Evolutionary conservation across 345 rosid species (phyloP), one percentile per base, ranked within the genome.

Genomic region (Erysimum cheiranthoides): DNA sequence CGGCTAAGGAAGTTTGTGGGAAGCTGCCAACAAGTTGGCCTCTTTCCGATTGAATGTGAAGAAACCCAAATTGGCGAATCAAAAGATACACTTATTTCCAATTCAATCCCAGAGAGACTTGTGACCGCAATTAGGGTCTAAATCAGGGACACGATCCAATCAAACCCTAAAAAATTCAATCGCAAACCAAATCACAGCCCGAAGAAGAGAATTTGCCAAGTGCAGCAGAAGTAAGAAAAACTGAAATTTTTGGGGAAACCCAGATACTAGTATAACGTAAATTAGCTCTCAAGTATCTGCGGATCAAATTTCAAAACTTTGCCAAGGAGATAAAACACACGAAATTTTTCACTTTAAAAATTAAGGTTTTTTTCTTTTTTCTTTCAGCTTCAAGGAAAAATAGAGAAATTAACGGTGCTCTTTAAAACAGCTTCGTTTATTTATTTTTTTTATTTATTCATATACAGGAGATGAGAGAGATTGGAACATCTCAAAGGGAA

Each of bases 151-250:
- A 53, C 62, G 83, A 85, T 83, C 78, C 60, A 78, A 79, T 76
- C 79, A 83, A 84, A 82, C 85, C 90, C 87, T 81, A 80, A 67
- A 74, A 52, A 21, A 31, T 63, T 5, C n/a, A 59, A 73, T 73
- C 72, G 57, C 38, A 53, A 78, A 74, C 71, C 28, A 65, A 75
- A 51, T 40, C 72, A 69, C 73, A 61, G 59, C n/a, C 66, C 4
- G 4, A 5, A 1, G 47, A 1, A 57, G 9, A 45, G 65, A 32
- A 71, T 43, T 59, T n/a, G 70, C 39, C 1, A 40, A 61, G 49
- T 79, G 61, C 50, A 30, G 42, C 13, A 17, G 14, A 17, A 35
- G 31, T 36, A 54, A 59, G 8, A 17, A 50, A 66, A 66, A 13
- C 1, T 68, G 64, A 68, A 43, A 65, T 27, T 25, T 61, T 67